A percentile compares a stretch with the other conserved stretches of the same genome.
Evolutionary conservation across 2,329 filamentous ascomycete genomes (phyloP).

Genomic region (Macrophomina phaseolina): DNA sequence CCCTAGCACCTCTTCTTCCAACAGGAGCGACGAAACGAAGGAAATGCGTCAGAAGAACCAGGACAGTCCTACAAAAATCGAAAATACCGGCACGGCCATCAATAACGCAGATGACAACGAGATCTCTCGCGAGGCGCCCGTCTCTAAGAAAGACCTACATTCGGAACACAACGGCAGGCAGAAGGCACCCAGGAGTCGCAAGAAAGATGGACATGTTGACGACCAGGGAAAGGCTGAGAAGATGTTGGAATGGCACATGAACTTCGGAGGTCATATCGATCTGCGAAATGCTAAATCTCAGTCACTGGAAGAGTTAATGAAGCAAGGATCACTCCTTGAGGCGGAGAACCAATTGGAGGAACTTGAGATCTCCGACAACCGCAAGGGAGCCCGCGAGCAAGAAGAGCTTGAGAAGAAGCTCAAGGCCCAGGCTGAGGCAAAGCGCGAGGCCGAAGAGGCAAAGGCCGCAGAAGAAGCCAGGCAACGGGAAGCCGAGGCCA

Average conservation of each 20-base stretch:
- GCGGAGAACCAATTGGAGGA: neutral
- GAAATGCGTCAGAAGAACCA: neutral
- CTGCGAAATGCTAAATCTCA: neutral
- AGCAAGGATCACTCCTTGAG: neutral
- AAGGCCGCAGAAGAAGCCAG: neutral
- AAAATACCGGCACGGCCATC: neutral
- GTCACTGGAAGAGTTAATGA: neutral
- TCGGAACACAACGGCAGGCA: too few relatives aligned
- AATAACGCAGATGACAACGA: neutral
- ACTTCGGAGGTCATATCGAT: neutral
- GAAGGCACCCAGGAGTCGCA: too few relatives aligned
- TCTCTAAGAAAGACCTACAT: neutral
- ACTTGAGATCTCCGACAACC: slow-evolving; percentile 11
- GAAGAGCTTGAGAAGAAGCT: slow-evolving; percentile 6
- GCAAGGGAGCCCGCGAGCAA: neutral
- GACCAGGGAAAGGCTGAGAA: neutral
- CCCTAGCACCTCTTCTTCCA: slow-evolving; percentile 9
- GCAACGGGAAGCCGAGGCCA: neutral
- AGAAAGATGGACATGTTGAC: neutral
- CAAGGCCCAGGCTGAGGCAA: slow-evolving; percentile 2
- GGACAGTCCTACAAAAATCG: too few relatives aligned
- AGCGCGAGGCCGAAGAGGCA: neutral
- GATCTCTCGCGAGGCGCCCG: neutral
- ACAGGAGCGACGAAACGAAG: neutral
- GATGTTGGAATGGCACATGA: neutral